Conservation (phyloP, 257 asterid species). For the Anisodus acutangulus region DNA sequence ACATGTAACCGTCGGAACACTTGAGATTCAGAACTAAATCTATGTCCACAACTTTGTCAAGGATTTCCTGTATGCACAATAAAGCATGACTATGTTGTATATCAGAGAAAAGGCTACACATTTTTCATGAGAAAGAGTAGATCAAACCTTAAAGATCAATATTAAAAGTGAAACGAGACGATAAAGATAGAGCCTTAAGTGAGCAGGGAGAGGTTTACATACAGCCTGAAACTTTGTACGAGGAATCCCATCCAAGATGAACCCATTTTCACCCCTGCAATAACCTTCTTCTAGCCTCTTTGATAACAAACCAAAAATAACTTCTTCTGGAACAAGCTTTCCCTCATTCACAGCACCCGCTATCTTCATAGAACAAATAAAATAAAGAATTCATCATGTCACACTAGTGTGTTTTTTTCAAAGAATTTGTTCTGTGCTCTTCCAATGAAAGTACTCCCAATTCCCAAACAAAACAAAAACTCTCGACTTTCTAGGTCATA, state of each 20-base stretch:
- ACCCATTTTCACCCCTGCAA: conserved; percentile 83
- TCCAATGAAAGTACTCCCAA: not conserved
- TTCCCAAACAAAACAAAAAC: not conserved
- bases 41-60: conserved; percentile 75
- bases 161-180: not conserved
- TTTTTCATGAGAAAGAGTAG: not conserved
- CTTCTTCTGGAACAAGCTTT: conserved; percentile 75
- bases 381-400: not conserved
- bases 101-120: not conserved
- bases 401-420: not conserved
- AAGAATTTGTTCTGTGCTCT: not conserved
- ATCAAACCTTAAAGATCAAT: not conserved
- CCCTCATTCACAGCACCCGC: conserved; percentile 74
- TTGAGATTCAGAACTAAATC: conserved; percentile 88
- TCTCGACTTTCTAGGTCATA: not conserved
- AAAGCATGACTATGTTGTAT: conserved; percentile 25
- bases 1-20: conserved; percentile 49
- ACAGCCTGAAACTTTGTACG: conserved; percentile 84
- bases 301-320: conserved; percentile 73
- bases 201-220: conserved; percentile 33
- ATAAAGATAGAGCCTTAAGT: not conserved
- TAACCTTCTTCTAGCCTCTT: conserved; percentile 88
- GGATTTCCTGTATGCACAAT: conserved; percentile 63
- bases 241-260: conserved; percentile 90
- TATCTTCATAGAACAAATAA: conserved; percentile 48